phyloP scores from a whole-genome alignment of 257 asterid genomes.

The Solanum gracilifrons region DNA sequence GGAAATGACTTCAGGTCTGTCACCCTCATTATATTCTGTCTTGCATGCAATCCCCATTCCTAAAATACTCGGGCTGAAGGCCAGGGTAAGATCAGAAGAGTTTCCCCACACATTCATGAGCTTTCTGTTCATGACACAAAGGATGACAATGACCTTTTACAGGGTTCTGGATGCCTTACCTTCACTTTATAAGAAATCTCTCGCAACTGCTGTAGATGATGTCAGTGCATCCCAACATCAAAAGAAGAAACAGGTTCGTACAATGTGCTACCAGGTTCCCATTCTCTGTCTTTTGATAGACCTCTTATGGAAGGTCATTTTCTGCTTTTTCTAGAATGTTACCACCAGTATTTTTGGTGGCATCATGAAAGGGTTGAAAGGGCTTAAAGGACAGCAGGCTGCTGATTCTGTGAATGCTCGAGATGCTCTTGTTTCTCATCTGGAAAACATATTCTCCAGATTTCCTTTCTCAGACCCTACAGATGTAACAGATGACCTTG shows the following conservation, averaged over 20 bases:
- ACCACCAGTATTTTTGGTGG: conserved; percentile 58
- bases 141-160: conserved; percentile 17
- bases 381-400: conserved; percentile 37
- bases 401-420: conserved; percentile 32
- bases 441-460: conserved; percentile 76
- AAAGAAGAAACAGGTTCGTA: conserved; percentile 47
- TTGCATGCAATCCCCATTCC: not conserved
- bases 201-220: conserved; percentile 53
- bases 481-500: conserved; percentile 18
- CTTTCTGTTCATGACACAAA: not conserved
- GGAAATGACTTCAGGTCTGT: conserved; percentile 73
- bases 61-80: not conserved
- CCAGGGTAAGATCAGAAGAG: not conserved
- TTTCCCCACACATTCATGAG: not conserved
- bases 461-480: conserved; percentile 67
- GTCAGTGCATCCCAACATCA: conserved; percentile 30
- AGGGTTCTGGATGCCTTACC: conserved; percentile 61
- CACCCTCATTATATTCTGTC: conserved; percentile 6
- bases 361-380: conserved; percentile 78
- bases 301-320: conserved; percentile 3
- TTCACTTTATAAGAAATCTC: conserved; percentile 63
- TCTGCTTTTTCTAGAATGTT: conserved; percentile 32
- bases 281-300: not conserved
- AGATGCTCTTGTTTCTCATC: conserved; percentile 40
- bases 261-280: not conserved